Conservation (phyloP, 2,329 filamentous ascomycete genomes). For the Nothomitra cinnamomea region DNA sequence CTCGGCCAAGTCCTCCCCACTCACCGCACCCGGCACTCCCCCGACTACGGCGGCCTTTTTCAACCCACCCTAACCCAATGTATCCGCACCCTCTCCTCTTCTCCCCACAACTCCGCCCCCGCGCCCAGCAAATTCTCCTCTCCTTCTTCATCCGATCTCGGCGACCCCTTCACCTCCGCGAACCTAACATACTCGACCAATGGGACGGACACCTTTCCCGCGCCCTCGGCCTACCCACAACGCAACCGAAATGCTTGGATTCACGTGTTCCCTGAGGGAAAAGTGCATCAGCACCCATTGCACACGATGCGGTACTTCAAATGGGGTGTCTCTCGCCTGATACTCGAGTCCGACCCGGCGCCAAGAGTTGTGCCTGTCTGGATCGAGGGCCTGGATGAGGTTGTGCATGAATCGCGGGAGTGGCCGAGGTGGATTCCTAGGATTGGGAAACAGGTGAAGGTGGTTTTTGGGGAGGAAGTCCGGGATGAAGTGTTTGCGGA, state of each 20-base stretch:
- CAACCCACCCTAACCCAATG: slow-evolving; percentile 80
- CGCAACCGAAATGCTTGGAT: slow-evolving; percentile 72
- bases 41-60: slow-evolving; percentile 59
- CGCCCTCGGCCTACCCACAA: slow-evolving; percentile 53
- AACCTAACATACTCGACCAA: slow-evolving; percentile 48
- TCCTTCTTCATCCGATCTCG: slow-evolving; percentile 15
- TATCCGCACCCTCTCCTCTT: slow-evolving; percentile 60
- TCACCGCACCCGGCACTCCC: slow-evolving; percentile 63
- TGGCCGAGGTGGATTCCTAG: slow-evolving; percentile 74
- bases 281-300: slow-evolving; percentile 71
- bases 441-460: slow-evolving; percentile 47
- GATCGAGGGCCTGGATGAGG: slow-evolving; percentile 71
- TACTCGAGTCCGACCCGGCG: slow-evolving; percentile 73
- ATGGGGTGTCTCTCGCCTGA: slow-evolving; percentile 84
- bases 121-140: slow-evolving; percentile 12
- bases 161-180: slow-evolving; percentile 38
- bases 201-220: slow-evolving; percentile 45
- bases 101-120: slow-evolving; percentile 24
- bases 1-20: slow-evolving; percentile 82
- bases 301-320: slow-evolving; percentile 90
- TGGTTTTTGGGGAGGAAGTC: slow-evolving; percentile 66
- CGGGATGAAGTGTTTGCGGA: slow-evolving; percentile 64
- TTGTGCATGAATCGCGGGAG: slow-evolving; percentile 70
- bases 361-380: slow-evolving; percentile 89
- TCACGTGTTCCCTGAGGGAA: slow-evolving; percentile 91